Conservation (phyloP, 345 rosid species). For the Boechera divaricarpa region DNA sequence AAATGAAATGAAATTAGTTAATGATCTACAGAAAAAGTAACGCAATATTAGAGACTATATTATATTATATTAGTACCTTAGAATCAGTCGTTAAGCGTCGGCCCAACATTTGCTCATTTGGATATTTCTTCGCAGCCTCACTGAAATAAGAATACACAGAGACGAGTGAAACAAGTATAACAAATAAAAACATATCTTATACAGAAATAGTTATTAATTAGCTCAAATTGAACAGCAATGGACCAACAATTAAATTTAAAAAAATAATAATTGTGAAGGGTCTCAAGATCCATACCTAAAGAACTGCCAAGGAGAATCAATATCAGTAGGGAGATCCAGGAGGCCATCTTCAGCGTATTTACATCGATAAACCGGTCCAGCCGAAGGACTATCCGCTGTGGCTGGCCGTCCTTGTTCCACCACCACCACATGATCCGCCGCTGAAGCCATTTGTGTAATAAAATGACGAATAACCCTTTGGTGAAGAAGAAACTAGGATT, state of each 20-base stretch:
- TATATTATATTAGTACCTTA: slow-evolving; percentile 53
- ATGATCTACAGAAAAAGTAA: not conserved
- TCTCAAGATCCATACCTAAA: slow-evolving; percentile 55
- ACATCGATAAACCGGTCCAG: slow-evolving; percentile 88
- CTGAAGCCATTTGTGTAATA: slow-evolving; percentile 43
- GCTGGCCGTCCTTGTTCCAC: slow-evolving; percentile 75
- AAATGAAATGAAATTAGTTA: not conserved
- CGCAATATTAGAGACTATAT: not conserved
- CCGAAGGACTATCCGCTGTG: slow-evolving; percentile 55
- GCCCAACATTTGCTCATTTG: slow-evolving; percentile 73
- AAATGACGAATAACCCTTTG: slow-evolving; percentile 4
- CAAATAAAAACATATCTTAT: not conserved
- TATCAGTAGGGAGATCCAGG: slow-evolving; percentile 54
- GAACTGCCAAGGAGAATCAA: slow-evolving; percentile 92
- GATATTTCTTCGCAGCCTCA: slow-evolving; percentile 55
- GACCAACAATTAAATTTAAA: not conserved
- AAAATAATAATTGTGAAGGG: not conserved
- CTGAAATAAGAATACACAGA: slow-evolving; percentile 46
- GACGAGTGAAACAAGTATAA: not conserved
- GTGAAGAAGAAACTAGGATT: not conserved
- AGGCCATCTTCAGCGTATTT: slow-evolving; percentile 83
- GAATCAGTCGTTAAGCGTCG: slow-evolving; percentile 66
- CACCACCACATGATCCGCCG: slow-evolving; percentile 58
- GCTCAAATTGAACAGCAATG: not conserved
- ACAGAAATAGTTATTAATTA: not conserved